Percentiles rank a stretch among this genome's conserved stretches.
Evolutionary conservation across 2,329 filamentous ascomycete species (phyloP).

Genomic region (Claviceps sp.): DNA sequence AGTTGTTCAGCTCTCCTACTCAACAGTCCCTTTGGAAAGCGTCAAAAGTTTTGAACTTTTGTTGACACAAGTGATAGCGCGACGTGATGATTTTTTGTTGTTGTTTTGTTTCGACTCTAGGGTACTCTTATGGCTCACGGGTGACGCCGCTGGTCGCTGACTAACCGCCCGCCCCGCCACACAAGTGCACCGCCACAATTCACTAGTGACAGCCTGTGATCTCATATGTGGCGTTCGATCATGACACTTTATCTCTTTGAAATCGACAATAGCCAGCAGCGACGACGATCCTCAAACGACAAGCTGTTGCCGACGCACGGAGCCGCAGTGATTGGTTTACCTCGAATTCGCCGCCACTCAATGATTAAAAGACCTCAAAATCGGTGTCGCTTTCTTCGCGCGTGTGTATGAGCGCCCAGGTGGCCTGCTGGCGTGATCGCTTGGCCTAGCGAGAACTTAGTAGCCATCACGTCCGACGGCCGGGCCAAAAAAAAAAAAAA

Average conservation of each 20-base stretch:
- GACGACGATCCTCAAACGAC: neutral
- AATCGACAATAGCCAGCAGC: neutral
- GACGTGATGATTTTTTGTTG: too few species aligned
- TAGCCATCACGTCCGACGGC: too few species aligned
- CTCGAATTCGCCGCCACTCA: neutral
- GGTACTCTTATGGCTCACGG: neutral
- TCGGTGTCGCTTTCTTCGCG: neutral
- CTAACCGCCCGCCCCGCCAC: neutral
- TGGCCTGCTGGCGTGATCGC: too few species aligned
- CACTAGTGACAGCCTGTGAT: neutral
- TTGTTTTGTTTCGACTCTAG: neutral
- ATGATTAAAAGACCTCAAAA: neutral
- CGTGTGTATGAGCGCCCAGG: neutral
- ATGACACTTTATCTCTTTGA: slow-evolving; percentile 1
- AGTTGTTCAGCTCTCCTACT: too few species aligned
- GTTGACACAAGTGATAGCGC: too few species aligned
- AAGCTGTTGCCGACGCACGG: neutral
- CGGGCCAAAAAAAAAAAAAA: too few species aligned
- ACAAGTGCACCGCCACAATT: neutral
- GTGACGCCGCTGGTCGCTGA: neutral
- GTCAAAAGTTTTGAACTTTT: too few species aligned
- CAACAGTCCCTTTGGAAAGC: too few species aligned
- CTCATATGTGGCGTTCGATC: slow-evolving; percentile 1
- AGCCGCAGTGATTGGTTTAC: neutral
- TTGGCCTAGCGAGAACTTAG: too few species aligned